Evolutionary conservation across 352 stramenopile genomes (phyloP).

Genomic region (Globisporangium nodosum): DNA sequence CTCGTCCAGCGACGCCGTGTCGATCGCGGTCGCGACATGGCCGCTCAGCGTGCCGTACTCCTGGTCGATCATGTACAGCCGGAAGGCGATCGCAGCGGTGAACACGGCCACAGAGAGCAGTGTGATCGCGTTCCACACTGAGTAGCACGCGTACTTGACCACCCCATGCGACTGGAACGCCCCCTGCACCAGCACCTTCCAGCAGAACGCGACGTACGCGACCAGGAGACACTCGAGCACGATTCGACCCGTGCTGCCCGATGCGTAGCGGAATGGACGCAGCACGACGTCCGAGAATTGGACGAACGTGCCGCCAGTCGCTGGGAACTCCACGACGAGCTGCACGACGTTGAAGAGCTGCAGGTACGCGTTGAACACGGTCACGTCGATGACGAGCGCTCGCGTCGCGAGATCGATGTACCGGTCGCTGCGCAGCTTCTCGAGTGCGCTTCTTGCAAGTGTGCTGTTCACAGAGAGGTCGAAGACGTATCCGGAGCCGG

Average conservation of each 20-base stretch:
- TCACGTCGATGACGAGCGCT: slow-evolving; percentile 56
- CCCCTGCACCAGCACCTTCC: slow-evolving; percentile 26
- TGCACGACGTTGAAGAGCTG: slow-evolving; percentile 62
- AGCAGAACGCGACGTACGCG: slow-evolving; percentile 33
- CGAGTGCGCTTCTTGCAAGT: slow-evolving; percentile 19
- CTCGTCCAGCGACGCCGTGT: slow-evolving; percentile 12
- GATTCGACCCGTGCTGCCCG: slow-evolving; percentile 25
- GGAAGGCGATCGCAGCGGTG: slow-evolving; percentile 36
- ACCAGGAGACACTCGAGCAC: slow-evolving; percentile 50
- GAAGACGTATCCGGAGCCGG: slow-evolving; percentile 56
- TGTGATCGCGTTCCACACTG: slow-evolving; percentile 36
- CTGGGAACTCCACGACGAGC: slow-evolving; percentile 55
- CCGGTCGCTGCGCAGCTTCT: slow-evolving; percentile 28
- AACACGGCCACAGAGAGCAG: slow-evolving; percentile 40
- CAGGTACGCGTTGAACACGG: slow-evolving; percentile 58
- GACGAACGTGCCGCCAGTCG: slow-evolving; percentile 46
- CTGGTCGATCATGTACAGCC: slow-evolving; percentile 47
- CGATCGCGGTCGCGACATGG: slow-evolving; percentile 19
- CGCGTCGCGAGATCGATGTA: slow-evolving; percentile 61
- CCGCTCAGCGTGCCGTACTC: slow-evolving; percentile 53
- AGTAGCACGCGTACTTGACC: slow-evolving; percentile 21
- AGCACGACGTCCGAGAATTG: slow-evolving; percentile 39
- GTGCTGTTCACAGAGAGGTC: slow-evolving; percentile 37
- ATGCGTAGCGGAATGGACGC: slow-evolving; percentile 50
- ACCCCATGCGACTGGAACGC: slow-evolving; percentile 26